Evolutionary conservation across 805 yeast genomes (phyloP), one percentile per base, ranked within the genome.

Genomic region (Kluyveromyces siamensis): DNA sequence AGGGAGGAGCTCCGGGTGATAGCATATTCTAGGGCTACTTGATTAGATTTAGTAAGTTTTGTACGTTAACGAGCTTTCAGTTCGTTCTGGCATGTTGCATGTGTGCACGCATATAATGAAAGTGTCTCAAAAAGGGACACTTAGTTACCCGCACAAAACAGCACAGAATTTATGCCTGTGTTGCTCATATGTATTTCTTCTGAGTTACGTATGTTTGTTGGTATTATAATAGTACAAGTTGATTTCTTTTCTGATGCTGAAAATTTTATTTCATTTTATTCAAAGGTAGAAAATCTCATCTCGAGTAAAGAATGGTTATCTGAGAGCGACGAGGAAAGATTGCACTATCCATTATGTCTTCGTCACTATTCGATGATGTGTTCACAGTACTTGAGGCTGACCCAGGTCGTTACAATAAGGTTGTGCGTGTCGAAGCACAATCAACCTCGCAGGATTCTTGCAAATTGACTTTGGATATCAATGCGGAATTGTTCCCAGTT

Each of bases 401-500:
- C 63, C 69, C 83, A 35, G 96, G 87, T 44, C 81, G 96, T 64
- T 91, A 91, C 73, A 95, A 88, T 75, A 87, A 85, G 63, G 96
- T 91, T 16, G 74, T 87, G 19, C 86, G 99, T 61, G 78, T 91
- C 58, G 86, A 86, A 58, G 97, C 93, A 17, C 81, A 81, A 54
- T 87, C 96, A 25, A 84, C 90, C 41, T 81, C 96, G 35, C 69
- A 66, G 48, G 69, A 69, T 36, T 79, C 88, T 42, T 81, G 90
- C 55, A 84, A 83, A 58, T 77, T 91, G 62, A 85, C 95, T 6
- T 74, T 91, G 55, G 99, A 91, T 67, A 77, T 91, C 65, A 91
- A 93, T 71, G 79, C 87, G 41, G 99, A 91, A 65, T 74, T 93
- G 55, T 91, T 88, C 73, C 96, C 97, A 19, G 87, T 91, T 33